A percentile compares a stretch with the other conserved stretches of the same genome.
Conservation (phyloP, 371 early-diverging fungal species). For the Basidiobolus meristosporus region DNA sequence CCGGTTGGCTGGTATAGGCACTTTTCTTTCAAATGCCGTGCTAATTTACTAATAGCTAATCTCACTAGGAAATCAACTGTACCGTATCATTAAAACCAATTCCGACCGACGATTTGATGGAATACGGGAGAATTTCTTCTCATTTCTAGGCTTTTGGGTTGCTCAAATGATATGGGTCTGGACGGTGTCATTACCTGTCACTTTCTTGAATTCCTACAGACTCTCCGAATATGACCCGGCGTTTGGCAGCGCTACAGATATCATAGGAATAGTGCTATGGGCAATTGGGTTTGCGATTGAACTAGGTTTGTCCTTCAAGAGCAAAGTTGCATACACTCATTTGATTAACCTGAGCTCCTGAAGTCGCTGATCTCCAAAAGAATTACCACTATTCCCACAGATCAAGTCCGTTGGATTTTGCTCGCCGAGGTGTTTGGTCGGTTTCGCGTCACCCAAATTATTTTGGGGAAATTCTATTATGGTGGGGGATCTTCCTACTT, state of each 20-base stretch:
- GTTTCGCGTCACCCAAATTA: background rate
- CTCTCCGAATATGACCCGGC: background rate
- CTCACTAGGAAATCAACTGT: slow-evolving; percentile 3
- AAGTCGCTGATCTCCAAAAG: slow-evolving; percentile 3
- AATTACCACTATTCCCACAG: background rate
- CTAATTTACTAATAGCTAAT: background rate
- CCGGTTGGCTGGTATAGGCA: slow-evolving; percentile 3
- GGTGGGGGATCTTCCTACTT: no score
- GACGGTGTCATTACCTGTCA: slow-evolving; percentile 3
- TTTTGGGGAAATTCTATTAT: background rate
- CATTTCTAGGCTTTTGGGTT: slow-evolving; percentile 3
- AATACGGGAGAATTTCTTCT: slow-evolving; percentile 1
- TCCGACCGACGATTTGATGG: slow-evolving; percentile 4
- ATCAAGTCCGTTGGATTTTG: background rate
- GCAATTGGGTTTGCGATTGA: slow-evolving; percentile 1
- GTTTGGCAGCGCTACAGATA: slow-evolving; percentile 5
- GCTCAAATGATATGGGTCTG: slow-evolving; percentile 5
- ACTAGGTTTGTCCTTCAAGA: no score
- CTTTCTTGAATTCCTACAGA: slow-evolving; percentile 3
- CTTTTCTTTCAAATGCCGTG: background rate
- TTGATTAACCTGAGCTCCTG: no score
- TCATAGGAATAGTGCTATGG: slow-evolving; percentile 3
- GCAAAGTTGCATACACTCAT: no score
- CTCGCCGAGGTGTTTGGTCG: background rate
- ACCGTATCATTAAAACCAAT: slow-evolving; percentile 4